Percentiles rank a stretch among this genome's conserved stretches.
Evolutionary conservation across 192 early-diverging fungal species (phyloP).

Genomic region (Dissophora globulifera): DNA sequence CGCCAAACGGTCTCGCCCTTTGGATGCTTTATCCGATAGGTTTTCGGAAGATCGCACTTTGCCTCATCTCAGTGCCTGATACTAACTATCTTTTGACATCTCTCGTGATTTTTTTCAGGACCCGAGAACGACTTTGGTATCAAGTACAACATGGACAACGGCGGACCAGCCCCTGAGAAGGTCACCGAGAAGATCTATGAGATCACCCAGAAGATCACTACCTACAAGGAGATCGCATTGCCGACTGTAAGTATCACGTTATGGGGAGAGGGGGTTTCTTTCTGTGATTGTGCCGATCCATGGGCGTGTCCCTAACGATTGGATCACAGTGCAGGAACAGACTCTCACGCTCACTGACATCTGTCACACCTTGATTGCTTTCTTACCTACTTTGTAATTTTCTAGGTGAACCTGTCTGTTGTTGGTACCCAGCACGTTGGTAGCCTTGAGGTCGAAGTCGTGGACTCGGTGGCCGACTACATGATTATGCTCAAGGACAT

Average conservation of each 20-base stretch:
- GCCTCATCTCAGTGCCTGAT: no score
- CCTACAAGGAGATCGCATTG: constrained; percentile 70
- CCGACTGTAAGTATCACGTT: constrained; percentile 65
- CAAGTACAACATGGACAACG: constrained; percentile 97
- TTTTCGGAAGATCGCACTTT: no score
- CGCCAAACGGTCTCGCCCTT: no score
- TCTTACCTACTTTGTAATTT: not conserved
- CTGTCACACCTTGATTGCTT: constrained; percentile 6
- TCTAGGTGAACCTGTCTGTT: constrained; percentile 76
- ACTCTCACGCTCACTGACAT: not conserved
- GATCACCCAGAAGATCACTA: constrained; percentile 76
- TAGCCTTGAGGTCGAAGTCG: constrained; percentile 81
- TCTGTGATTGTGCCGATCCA: no score
- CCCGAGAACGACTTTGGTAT: constrained; percentile 98
- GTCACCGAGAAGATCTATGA: constrained; percentile 94
- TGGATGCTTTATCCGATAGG: no score
- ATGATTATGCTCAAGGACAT: constrained; percentile 85
- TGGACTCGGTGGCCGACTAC: constrained; percentile 93
- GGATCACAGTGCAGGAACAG: constrained; percentile 2
- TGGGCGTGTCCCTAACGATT: constrained; percentile 30
- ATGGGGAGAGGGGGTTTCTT: no score
- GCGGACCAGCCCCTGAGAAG: constrained; percentile 95
- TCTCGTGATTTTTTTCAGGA: constrained; percentile 45
- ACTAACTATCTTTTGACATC: not conserved
- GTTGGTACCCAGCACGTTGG: constrained; percentile 71